These are phyloP conservation scores for Tilletiaria anomala DNA, from an alignment of 1,284 basidiomycete genomes.

Conservation along the genomic window DNA sequence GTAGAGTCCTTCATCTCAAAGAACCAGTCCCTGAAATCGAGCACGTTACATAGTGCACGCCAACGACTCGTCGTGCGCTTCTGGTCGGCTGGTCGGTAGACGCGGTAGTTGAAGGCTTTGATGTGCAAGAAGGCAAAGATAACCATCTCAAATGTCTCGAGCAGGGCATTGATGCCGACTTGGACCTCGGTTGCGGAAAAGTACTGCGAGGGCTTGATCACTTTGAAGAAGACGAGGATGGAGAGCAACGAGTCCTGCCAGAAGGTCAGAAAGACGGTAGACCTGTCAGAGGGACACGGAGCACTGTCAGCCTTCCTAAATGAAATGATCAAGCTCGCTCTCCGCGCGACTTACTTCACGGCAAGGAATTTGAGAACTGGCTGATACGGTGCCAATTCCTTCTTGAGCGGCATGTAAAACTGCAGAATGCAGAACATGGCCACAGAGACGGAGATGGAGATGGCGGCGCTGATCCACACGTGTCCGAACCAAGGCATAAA, in stretches of 20 bases:
- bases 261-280: too few relatives aligned
- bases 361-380: conserved; percentile 55
- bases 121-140: conserved; percentile 55
- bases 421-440: conserved; percentile 68
- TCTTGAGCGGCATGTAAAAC: conserved; percentile 52
- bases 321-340: too few relatives aligned
- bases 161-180: conserved; percentile 55
- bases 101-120: conserved; percentile 58
- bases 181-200: conserved; percentile 58
- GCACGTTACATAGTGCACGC: conserved; percentile 14
- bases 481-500: conserved; percentile 59
- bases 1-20: conserved; percentile 20
- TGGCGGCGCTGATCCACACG: conserved; percentile 46
- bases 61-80: conserved; percentile 9
- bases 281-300: too few relatives aligned
- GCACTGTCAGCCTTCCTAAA: too few relatives aligned
- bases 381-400: conserved; percentile 49
- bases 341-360: conserved; percentile 61
- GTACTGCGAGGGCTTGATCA: conserved; percentile 52
- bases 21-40: conserved; percentile 30
- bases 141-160: conserved; percentile 58
- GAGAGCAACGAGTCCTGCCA: conserved; percentile 59
- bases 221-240: conserved; percentile 49
- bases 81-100: conserved; percentile 43
- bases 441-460: conserved; percentile 59